These are phyloP conservation scores for Leishmania mexicana DNA, from an alignment of 208 protist species.

Conservation along the genomic window DNA sequence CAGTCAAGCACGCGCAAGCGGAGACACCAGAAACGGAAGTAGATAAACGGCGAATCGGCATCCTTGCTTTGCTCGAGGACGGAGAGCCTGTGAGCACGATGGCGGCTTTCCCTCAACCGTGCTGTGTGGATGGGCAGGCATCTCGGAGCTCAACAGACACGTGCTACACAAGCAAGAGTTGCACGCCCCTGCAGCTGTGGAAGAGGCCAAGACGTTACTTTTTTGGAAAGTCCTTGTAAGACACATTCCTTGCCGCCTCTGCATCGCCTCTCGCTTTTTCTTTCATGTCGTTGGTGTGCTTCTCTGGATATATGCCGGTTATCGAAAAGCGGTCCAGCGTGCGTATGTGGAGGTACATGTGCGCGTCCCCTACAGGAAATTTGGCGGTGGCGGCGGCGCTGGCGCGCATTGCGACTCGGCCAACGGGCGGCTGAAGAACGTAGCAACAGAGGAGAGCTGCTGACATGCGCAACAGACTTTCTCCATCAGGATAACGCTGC, in stretches of 20 bases:
- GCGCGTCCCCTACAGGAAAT: background rate
- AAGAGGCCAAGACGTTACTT: background rate
- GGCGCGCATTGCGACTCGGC: background rate
- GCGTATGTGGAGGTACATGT: background rate
- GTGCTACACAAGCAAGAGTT: background rate
- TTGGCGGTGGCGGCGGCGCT: background rate
- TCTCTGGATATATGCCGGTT: background rate
- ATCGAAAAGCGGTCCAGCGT: background rate
- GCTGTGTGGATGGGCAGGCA: background rate
- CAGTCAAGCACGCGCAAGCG: too few species aligned
- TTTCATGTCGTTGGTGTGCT: background rate
- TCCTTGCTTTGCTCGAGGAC: too few species aligned
- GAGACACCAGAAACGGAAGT: too few species aligned
- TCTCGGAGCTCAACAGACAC: background rate
- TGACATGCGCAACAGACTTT: background rate
- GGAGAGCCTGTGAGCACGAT: too few species aligned
- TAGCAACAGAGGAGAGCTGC: background rate
- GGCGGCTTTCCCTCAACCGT: too few species aligned
- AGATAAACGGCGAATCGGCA: too few species aligned
- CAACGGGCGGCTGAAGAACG: too few species aligned
- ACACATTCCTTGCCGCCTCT: background rate
- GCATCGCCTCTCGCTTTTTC: background rate
- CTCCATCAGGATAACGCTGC: background rate
- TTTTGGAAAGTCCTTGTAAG: background rate
- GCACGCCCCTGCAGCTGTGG: background rate